A percentile compares a stretch with the other conserved stretches of the same genome.
Evolutionary conservation across 345 rosid genomes (phyloP).

Genomic region (Rhizophora apiculata): DNA sequence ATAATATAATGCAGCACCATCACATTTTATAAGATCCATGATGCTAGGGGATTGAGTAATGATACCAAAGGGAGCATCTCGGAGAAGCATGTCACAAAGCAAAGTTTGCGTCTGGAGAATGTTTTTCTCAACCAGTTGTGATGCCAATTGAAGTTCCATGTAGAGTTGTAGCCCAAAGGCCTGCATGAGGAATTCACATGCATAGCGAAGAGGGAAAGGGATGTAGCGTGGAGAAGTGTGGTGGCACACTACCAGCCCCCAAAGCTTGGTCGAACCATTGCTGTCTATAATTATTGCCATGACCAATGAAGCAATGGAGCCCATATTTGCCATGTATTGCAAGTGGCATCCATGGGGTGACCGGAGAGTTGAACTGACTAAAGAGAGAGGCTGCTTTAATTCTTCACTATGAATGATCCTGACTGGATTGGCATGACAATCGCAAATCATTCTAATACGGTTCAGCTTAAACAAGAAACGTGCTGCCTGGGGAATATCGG

Average conservation of each 20-base stretch:
- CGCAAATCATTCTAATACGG: slow-evolving; percentile 74
- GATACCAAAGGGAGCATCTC: slow-evolving; percentile 64
- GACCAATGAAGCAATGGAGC: slow-evolving; percentile 69
- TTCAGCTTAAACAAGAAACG: slow-evolving; percentile 84
- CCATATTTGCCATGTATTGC: slow-evolving; percentile 85
- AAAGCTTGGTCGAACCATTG: slow-evolving; percentile 56
- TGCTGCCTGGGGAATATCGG: slow-evolving; percentile 83
- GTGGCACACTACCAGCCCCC: slow-evolving; percentile 91
- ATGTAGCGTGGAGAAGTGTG: slow-evolving; percentile 65
- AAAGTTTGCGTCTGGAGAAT: slow-evolving; percentile 63
- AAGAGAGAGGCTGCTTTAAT: slow-evolving; percentile 61
- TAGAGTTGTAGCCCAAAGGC: slow-evolving; percentile 74
- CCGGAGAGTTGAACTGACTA: slow-evolving; percentile 72
- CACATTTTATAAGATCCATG: slow-evolving; percentile 87
- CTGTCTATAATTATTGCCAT: slow-evolving; percentile 53
- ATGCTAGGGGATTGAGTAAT: slow-evolving; percentile 83
- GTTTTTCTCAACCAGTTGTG: slow-evolving; percentile 63
- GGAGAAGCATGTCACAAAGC: slow-evolving; percentile 80
- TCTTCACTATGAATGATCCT: slow-evolving; percentile 62
- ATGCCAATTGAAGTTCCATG: slow-evolving; percentile 70
- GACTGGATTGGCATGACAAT: slow-evolving; percentile 60
- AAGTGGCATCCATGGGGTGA: slow-evolving; percentile 70
- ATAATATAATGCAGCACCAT: slow-evolving; percentile 77
- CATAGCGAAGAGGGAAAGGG: slow-evolving; percentile 74
- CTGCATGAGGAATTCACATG: slow-evolving; percentile 82